Base-by-base conservation (phyloP, 2,329 filamentous ascomycete genomes). In the Teratosphaeria viscida region DNA sequence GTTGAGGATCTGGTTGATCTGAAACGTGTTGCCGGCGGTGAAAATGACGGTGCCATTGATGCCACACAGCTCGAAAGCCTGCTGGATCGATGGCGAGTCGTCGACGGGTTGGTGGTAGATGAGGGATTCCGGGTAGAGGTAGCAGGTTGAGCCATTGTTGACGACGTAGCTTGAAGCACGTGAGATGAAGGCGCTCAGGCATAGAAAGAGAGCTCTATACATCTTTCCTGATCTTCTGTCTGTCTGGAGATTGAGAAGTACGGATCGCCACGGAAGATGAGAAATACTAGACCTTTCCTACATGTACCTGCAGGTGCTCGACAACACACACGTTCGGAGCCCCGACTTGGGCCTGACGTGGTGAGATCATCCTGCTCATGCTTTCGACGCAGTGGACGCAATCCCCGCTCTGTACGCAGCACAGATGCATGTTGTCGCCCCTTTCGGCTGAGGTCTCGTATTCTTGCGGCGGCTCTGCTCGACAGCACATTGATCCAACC, bases 1-100 rank as follows among this genome's bases (percentile, higher is more conserved):
- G 61, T 80, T 77, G 77, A 82, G 77, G 0, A 80, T 75, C 52
- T 75, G 73, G 47, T 75, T 75, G 63, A 82, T 73, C 63, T 80
- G 70, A 71, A 79, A 82, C 1, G 74, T 75, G 74, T 75, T 58
- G 77, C 78, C 43, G 23, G 73, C 43, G 23, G 73, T 71, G 65
- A 83, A 80, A 35, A 81, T 73, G 60, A 84, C 75, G 55, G 71
- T 77, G 49, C 80, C 80, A 57, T 75, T 59, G 47, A 62, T 63
- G 1, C 79, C 74, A 65, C 81, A 83, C 27, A 76, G 67, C 35
- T 73, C 66, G 67, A 82, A 81, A 0, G 81, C 80, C 4, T 75
- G 62, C 0, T 79, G 63, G 54, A 83, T 81, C 47, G 81, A 77
- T 7, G 72, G 68, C 11, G 79, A 77, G 32, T 78, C 77, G 67